Conservation (phyloP, 352 stramenopile species). For the Elongisporangium anandrum region DNA sequence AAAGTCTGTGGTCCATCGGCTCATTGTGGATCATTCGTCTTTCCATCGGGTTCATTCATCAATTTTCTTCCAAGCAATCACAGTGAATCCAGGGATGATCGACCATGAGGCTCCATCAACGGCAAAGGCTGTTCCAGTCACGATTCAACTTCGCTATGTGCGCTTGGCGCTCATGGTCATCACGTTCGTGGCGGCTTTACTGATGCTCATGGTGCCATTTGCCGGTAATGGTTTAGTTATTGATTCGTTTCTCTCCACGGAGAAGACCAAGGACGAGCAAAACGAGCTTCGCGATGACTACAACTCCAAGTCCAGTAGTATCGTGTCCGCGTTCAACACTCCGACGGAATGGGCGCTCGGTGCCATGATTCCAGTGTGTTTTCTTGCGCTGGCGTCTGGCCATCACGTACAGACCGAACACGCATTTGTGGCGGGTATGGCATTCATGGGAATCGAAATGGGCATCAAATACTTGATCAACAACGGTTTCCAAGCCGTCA, state of each 20-base stretch:
- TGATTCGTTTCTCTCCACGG: neutral
- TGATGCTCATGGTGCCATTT: neutral
- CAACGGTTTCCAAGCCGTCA: neutral
- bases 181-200: neutral
- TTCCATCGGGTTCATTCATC: neutral
- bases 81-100: neutral
- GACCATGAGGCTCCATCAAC: neutral
- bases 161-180: neutral
- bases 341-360: neutral
- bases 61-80: neutral
- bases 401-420: neutral
- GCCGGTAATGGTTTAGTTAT: neutral
- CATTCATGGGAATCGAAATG: neutral
- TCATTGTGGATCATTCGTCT: too few relatives aligned
- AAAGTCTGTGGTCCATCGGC: neutral
- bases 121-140: neutral
- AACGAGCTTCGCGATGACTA: neutral
- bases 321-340: neutral
- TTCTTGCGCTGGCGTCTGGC: neutral
- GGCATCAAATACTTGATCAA: neutral
- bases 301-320: neutral
- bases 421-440: neutral
- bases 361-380: neutral
- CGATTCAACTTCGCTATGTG: neutral
- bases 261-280: neutral